phyloP scores from a whole-genome alignment of 305 asterid species.

The Andrographis paniculata region DNA sequence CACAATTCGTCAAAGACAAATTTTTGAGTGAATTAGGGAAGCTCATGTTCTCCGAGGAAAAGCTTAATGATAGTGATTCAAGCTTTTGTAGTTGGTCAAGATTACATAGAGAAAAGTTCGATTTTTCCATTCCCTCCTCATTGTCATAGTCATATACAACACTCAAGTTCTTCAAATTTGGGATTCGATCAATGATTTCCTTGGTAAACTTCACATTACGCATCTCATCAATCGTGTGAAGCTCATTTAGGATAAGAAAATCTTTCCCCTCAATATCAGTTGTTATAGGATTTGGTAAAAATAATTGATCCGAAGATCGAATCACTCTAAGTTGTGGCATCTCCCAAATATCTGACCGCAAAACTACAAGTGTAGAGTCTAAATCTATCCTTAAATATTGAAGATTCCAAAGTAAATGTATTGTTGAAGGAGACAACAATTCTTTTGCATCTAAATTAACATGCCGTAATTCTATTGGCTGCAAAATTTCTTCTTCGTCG shows the following conservation, averaged over 20 bases:
- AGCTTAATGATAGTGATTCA: too few relatives aligned
- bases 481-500: not conserved
- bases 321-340: not conserved
- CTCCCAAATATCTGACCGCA: not conserved
- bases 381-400: not conserved
- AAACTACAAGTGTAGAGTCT: too few relatives aligned
- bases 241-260: not conserved
- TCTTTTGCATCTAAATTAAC: not conserved
- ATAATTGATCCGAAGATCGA: not conserved
- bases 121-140: not conserved
- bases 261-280: not conserved
- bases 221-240: not conserved
- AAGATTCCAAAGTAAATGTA: not conserved
- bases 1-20: too few relatives aligned
- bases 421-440: not conserved
- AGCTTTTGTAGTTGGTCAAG: too few relatives aligned
- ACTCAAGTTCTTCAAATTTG: not conserved
- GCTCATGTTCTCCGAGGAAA: too few relatives aligned
- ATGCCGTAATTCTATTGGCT: not conserved
- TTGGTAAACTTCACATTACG: not conserved
- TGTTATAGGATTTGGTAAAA: not conserved
- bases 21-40: too few relatives aligned
- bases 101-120: too few relatives aligned
- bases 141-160: not conserved
- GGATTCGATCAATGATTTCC: not conserved